These are phyloP conservation scores for Polytrichum commune DNA, from an alignment of 225 moss, liverwort and hornwort species.

Conservation along the genomic window DNA sequence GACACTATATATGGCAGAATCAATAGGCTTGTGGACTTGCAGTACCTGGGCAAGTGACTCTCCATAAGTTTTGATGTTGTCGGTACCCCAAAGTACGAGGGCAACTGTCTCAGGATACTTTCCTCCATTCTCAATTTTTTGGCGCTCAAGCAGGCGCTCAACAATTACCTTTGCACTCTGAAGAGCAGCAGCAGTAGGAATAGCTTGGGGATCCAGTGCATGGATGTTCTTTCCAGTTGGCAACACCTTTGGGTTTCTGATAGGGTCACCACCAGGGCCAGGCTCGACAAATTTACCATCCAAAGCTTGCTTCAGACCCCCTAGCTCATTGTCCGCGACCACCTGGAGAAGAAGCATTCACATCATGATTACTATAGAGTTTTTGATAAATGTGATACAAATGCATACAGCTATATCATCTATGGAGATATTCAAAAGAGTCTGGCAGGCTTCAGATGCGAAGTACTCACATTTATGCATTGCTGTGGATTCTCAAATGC, in stretches of 20 bases:
- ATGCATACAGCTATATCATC: no score
- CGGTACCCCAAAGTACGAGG: constrained; percentile 95
- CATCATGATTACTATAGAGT: no score
- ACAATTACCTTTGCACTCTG: constrained; percentile 92
- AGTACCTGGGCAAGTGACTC: constrained; percentile 82
- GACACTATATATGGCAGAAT: no score
- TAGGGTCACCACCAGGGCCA: constrained; percentile 98
- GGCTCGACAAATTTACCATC: constrained; percentile 96
- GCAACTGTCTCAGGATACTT: constrained; percentile 95
- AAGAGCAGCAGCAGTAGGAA: constrained; percentile 89
- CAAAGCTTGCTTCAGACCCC: constrained; percentile 85
- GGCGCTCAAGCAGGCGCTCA: constrained; percentile 85
- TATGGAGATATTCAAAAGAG: no score
- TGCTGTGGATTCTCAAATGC: no score
- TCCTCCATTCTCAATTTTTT: constrained; percentile 85
- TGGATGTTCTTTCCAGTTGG: constrained; percentile 98
- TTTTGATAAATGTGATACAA: no score
- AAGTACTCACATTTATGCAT: no score
- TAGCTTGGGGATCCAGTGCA: constrained; percentile 90
- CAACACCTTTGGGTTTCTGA: constrained; percentile 89
- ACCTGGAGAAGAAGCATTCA: constrained; percentile 21
- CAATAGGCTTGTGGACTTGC: no score
- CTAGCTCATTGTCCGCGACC: constrained; percentile 92
- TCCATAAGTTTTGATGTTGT: constrained; percentile 98
- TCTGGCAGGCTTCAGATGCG: no score